Conservation (phyloP, 495 filamentous ascomycete species). For the Penicillium turbatum region DNA sequence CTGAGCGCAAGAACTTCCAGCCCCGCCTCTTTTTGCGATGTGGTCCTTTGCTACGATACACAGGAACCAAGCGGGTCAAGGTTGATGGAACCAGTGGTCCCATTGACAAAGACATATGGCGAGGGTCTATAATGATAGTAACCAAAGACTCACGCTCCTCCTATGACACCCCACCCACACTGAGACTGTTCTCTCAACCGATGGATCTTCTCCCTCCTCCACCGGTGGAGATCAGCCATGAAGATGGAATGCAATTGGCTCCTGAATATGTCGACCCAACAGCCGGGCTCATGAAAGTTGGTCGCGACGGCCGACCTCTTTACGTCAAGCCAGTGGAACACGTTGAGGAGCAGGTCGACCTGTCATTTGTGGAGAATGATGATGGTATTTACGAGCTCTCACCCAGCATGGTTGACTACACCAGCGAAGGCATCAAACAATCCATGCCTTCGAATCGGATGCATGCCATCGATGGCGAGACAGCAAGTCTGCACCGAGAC, state of each 20-base stretch:
- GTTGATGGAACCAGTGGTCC: conserved; percentile 35
- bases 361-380: conserved; percentile 73
- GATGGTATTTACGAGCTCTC: conserved; percentile 71
- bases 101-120: conserved; percentile 73
- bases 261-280: conserved; percentile 85
- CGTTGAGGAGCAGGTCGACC: conserved; percentile 64
- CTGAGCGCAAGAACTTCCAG: conserved; percentile 61
- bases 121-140: conserved; percentile 91
- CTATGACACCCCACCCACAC: conserved; percentile 69
- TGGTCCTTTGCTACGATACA: conserved; percentile 84
- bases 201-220: conserved; percentile 83
- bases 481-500: conserved; percentile 68
- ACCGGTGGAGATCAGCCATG: conserved; percentile 60
- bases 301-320: conserved; percentile 71
- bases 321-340: conserved; percentile 85
- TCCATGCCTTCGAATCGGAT: conserved; percentile 42
- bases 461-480: conserved; percentile 62
- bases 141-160: conserved; percentile 76
- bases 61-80: conserved; percentile 56
- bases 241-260: conserved; percentile 55
- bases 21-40: conserved; percentile 82
- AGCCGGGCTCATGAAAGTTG: conserved; percentile 80
- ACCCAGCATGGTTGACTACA: conserved; percentile 42
- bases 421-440: conserved; percentile 32
- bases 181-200: conserved; percentile 81